Evolutionary conservation across 139 green algal species (phyloP), one percentile per base, ranked within the genome.

Genomic region (Chlorella sp.): DNA sequence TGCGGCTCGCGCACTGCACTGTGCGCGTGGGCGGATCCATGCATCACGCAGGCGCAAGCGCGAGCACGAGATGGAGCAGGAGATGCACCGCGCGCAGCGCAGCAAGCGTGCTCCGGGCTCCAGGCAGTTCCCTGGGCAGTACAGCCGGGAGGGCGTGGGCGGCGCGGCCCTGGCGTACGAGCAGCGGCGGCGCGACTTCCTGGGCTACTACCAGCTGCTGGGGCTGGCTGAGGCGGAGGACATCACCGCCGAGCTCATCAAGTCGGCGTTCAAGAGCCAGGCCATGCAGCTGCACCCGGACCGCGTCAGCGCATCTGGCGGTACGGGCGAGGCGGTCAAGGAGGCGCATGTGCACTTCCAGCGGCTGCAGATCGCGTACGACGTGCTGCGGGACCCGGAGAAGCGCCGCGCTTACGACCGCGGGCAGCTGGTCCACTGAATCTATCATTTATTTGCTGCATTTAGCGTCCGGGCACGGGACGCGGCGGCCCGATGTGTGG

Each of bases 271-370:
- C 80, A 88, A 89, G 63, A 60, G 80, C 27, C 78, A 79, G 24
- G 90, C 90, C 17, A 82, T 93, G 65, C 78, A 77, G 67, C 83
- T 87, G 71, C 90, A 96, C 71, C 90, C 90, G 0, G 90, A 96
- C 71, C 77, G 76, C 17, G 80, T 88, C 33, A 65, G 31, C 36
- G n/a, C 63, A 1, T 22, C 27, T 10, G 36, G 31, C 31, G 59
- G 35, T 2, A 49, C 26, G 31, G 75, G 55, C 6, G 73, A 73
- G 61, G 69, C 31, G 35, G 35, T 30, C 73, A 76, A 63, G 31
- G 26, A 50, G 35, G 82, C 86, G 4, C 72, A 83, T 31, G 77
- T 85, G 27, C 65, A 74, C 0, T 95, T 95, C 73, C 80, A 87
- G 32, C 78, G 82, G 36, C 68, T 95, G 30, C 42, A 89, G 76